phyloP scores from a whole-genome alignment of 2,329 filamentous ascomycete genomes.

The Alternaria solani region DNA sequence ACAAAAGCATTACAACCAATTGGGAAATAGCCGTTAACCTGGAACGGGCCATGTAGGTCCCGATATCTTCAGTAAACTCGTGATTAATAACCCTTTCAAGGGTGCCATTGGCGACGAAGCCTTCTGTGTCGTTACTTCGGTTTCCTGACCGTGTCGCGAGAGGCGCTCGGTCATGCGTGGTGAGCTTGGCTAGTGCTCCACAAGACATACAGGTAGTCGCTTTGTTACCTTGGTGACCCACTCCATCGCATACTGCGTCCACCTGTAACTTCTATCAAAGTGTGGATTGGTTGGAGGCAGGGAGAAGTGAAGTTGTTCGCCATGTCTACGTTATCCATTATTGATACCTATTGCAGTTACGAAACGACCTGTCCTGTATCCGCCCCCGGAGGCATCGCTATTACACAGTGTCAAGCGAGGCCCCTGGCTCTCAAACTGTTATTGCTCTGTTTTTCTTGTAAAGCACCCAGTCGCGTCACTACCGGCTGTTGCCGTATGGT shows the following conservation, averaged over 20 bases:
- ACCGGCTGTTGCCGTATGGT: constrained; percentile 14
- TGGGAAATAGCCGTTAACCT: not conserved
- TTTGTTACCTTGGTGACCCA: not conserved
- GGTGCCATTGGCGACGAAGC: not conserved
- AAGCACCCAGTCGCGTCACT: constrained; percentile 13
- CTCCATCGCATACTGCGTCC: not conserved
- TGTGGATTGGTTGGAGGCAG: not conserved
- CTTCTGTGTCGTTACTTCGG: not conserved
- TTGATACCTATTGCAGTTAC: not conserved
- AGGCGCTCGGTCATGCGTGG: not conserved
- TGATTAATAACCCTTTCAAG: too few species aligned
- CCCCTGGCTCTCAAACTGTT: not conserved
- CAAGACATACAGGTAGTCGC: not conserved
- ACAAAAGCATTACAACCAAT: not conserved
- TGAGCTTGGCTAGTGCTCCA: not conserved
- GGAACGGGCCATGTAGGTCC: not conserved
- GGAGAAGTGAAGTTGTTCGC: not conserved
- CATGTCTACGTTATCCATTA: not conserved
- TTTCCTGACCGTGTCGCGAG: not conserved
- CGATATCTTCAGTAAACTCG: not conserved
- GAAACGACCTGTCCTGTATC: not conserved
- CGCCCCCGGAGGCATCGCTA: not conserved
- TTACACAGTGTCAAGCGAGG: not conserved
- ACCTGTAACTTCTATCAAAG: not conserved
- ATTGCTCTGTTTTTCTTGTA: not conserved